Conservation (phyloP, 176 grass and related monocot species). For the Aegilops sharonensis region DNA sequence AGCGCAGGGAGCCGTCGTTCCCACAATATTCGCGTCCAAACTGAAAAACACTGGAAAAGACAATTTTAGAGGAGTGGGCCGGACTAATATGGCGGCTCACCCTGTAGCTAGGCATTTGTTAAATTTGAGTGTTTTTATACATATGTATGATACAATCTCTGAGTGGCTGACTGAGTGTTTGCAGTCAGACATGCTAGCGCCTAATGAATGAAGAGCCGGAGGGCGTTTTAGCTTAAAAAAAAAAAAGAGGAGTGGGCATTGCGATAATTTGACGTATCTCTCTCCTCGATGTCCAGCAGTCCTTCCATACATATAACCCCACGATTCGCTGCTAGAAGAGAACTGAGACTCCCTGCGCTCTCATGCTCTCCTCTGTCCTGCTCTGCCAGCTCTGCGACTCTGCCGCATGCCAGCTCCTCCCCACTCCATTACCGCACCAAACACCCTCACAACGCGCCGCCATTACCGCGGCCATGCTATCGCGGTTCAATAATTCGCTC, state of each 20-base stretch:
- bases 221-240: no score
- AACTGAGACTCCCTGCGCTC: conserved; percentile 16
- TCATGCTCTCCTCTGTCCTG: not conserved
- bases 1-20: no score
- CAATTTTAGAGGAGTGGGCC: not conserved
- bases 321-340: conserved; percentile 12
- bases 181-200: no score
- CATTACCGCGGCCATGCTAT: conserved; percentile 46
- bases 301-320: conserved; percentile 26
- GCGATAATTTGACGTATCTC: not conserved
- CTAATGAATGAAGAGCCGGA: no score
- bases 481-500: conserved; percentile 49
- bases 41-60: not conserved
- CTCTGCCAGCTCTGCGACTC: conserved; percentile 26
- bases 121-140: no score
- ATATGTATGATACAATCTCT: no score
- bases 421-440: not conserved
- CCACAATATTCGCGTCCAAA: no score
- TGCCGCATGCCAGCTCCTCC: conserved; percentile 16
- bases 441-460: not conserved
- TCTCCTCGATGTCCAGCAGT: not conserved
- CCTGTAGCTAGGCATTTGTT: no score
- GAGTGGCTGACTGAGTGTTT: no score
- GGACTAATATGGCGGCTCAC: no score
- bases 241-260: not conserved